Conservation (phyloP, 352 stramenopile species). For the Thalassiosira sp. region DNA sequence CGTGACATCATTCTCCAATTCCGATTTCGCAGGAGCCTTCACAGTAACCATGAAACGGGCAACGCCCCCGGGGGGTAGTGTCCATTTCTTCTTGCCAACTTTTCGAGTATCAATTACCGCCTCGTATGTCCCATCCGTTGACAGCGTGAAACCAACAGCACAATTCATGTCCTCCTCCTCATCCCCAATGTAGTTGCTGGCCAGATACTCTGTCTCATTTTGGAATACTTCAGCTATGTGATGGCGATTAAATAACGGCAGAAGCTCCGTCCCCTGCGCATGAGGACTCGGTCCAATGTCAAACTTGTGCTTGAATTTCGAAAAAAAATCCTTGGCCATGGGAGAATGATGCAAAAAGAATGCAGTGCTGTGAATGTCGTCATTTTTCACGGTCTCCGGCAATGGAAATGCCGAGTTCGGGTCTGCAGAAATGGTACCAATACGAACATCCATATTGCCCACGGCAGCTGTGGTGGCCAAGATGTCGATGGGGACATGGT, state of each 20-base stretch:
- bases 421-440: conserved; percentile 26
- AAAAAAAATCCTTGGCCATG: conserved; percentile 27
- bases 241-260: conserved; percentile 36
- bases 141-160: conserved; percentile 41
- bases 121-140: conserved; percentile 40
- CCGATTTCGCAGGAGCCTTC: conserved; percentile 37
- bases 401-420: neutral
- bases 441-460: conserved; percentile 40
- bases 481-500: conserved; percentile 47
- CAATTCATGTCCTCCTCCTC: conserved; percentile 34
- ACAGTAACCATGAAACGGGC: conserved; percentile 70
- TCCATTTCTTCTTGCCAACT: conserved; percentile 52
- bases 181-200: conserved; percentile 15
- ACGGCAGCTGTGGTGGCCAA: conserved; percentile 29
- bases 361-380: conserved; percentile 5
- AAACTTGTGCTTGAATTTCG: conserved; percentile 41
- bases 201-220: conserved; percentile 35
- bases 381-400: neutral
- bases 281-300: conserved; percentile 46
- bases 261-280: conserved; percentile 27
- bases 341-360: conserved; percentile 45
- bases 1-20: conserved; percentile 74
- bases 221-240: conserved; percentile 29
- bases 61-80: conserved; percentile 70
- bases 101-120: conserved; percentile 38